Evolutionary conservation across 2,329 filamentous ascomycete species (phyloP).

Genomic region (Cladosporium sp.): DNA sequence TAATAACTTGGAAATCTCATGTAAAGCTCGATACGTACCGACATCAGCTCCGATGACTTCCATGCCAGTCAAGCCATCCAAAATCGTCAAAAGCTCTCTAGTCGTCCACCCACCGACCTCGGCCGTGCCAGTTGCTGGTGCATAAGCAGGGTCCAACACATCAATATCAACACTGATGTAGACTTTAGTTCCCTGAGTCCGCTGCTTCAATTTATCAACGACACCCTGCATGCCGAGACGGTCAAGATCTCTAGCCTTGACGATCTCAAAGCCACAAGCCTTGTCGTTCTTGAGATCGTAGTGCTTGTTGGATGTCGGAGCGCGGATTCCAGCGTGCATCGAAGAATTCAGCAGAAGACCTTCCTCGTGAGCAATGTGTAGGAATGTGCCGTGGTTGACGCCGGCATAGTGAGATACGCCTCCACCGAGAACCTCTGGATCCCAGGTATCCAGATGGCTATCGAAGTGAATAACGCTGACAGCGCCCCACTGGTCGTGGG

Average conservation of each 20-base stretch:
- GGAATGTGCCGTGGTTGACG: constrained; percentile 63
- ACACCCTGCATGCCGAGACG: constrained; percentile 49
- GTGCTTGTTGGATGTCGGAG: constrained; percentile 51
- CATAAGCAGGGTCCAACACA: constrained; percentile 56
- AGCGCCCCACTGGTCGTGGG: constrained; percentile 52
- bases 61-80: constrained; percentile 59
- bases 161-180: constrained; percentile 60
- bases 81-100: constrained; percentile 58
- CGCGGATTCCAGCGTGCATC: constrained; percentile 63
- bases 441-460: constrained; percentile 56
- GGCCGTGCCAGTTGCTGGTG: constrained; percentile 58
- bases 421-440: constrained; percentile 56
- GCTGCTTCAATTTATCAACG: constrained; percentile 50
- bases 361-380: constrained; percentile 64
- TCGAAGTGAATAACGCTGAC: constrained; percentile 62
- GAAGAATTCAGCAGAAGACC: constrained; percentile 59
- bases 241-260: constrained; percentile 58
- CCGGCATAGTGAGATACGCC: constrained; percentile 61
- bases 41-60: constrained; percentile 62
- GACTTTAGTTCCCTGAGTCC: constrained; percentile 54
- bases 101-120: constrained; percentile 64
- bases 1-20: background rate
- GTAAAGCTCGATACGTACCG: constrained; percentile 33
- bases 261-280: constrained; percentile 59
- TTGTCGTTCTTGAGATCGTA: constrained; percentile 57